phyloP scores from a whole-genome alignment of 495 filamentous ascomycete species.

The Aspergillus taichungensis region DNA sequence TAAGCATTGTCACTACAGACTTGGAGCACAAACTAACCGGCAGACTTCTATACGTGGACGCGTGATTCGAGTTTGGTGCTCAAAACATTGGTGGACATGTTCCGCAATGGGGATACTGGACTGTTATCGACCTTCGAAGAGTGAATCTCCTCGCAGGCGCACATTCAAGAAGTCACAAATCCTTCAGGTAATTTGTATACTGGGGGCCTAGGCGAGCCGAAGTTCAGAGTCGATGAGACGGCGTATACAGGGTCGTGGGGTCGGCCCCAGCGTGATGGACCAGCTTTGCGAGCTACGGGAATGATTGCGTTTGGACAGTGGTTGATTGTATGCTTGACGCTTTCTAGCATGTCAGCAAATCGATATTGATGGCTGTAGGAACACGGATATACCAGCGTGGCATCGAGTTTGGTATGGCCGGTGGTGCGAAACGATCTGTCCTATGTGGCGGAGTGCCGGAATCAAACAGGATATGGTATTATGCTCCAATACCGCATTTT shows the following conservation, averaged over 20 bases:
- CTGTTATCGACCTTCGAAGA: slow-evolving; percentile 46
- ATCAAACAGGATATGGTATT: slow-evolving; percentile 50
- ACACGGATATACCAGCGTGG: slow-evolving; percentile 21
- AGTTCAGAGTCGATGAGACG: slow-evolving; percentile 49
- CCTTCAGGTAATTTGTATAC: slow-evolving; percentile 47
- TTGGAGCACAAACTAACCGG: slow-evolving; percentile 19
- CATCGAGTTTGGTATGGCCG: slow-evolving; percentile 44
- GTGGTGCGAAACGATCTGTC: slow-evolving; percentile 57
- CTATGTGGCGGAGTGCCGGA: slow-evolving; percentile 69
- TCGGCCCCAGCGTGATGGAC: slow-evolving; percentile 64
- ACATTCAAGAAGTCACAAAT: slow-evolving; percentile 51
- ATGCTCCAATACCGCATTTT: too few relatives aligned
- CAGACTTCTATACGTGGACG: slow-evolving; percentile 59
- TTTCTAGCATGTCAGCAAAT: too few relatives aligned
- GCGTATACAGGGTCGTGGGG: slow-evolving; percentile 59
- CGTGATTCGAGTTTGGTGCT: slow-evolving; percentile 58
- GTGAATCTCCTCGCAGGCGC: slow-evolving; percentile 51
- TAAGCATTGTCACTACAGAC: slow-evolving; percentile 37
- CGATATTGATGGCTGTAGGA: slow-evolving; percentile 2
- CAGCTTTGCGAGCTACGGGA: slow-evolving; percentile 58
- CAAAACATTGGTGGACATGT: slow-evolving; percentile 51
- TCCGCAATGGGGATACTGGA: slow-evolving; percentile 44
- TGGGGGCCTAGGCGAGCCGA: slow-evolving; percentile 35
- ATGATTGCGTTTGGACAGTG: slow-evolving; percentile 36
- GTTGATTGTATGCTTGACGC: slow-evolving; percentile 19